Base-by-base conservation (phyloP, 2,329 filamentous ascomycete species). In the Aspergillus eucalypticola region DNA sequence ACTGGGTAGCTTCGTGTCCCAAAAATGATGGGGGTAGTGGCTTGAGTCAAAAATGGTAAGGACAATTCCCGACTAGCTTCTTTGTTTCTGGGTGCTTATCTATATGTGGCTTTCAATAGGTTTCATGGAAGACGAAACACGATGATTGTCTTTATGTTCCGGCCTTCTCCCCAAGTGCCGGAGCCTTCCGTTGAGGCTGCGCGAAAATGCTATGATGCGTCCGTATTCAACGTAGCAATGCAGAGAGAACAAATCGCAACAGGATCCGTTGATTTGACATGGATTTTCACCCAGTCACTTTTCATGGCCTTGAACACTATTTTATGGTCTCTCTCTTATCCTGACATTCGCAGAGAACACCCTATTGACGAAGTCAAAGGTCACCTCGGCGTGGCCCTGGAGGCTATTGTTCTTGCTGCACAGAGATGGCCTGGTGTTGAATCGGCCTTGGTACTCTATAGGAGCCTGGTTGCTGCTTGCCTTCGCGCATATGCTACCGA, bases 251-350 rank as follows among this genome's bases (percentile, higher is more conserved):
- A 96, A 74, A 89, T 96, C 71, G 85, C 89, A 65, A 87, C 84
- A 15, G 84, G 85, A 13, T 88, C 87, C 21, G 86, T 95, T 10
- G 94, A 97, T 71, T 83, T 97, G 61, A 97, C 93, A 0, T 98
- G 94, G 94, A 89, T 96, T 46, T 96, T 96, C 71, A 86, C 96
- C 1, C 84, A 96, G 60, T 88, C 90, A 19, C 84, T 98, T 42
- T 97, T 96, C 78, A 95, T 96, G 87, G 88, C 91, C 4, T 84
- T 98, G 59, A 97, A 96, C 72, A 93, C 91, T 5, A 85, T 97
- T 53, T 83, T 99, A 0, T 99, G 95, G 95, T 87, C 90, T 1
- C 84, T 96, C 7, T 96, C 93, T 1, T 97, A 96, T 71, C 84
- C 89, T 3, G 90, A 94, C 65, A 88, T 98, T 23, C 88, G 95